Evolutionary conservation across 768 basidiomycete genomes (phyloP).

Genomic region (Podaxis pistillaris): DNA sequence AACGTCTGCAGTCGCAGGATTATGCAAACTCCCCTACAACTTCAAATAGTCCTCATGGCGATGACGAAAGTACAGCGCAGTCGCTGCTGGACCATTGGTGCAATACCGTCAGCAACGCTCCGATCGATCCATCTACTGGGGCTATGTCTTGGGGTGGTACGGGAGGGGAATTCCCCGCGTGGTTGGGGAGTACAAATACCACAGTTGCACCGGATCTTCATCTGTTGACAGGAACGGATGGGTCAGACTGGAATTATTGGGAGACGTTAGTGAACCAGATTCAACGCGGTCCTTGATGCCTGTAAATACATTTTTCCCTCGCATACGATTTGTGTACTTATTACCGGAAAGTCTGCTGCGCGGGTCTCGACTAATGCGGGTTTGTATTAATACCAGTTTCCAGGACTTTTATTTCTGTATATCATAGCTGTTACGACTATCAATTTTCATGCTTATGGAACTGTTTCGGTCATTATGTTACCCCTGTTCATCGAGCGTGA

Average conservation of each 20-base stretch:
- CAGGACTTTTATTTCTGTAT: neutral
- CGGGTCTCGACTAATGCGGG: neutral
- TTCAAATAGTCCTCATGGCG: conserved; percentile 69
- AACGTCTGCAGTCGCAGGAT: conserved; percentile 60
- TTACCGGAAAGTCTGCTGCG: neutral
- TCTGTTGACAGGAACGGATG: conserved; percentile 51
- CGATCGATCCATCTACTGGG: conserved; percentile 47
- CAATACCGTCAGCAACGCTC: conserved; percentile 70
- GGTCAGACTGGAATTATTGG: conserved; percentile 79
- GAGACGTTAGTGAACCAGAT: conserved; percentile 72
- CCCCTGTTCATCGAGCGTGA: neutral
- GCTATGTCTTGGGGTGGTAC: conserved; percentile 63
- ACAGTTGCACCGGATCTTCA: conserved; percentile 41
- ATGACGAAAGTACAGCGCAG: conserved; percentile 77
- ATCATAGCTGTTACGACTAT: neutral
- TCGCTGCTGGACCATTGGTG: conserved; percentile 83
- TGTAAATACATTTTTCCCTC: neutral
- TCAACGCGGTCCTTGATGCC: conserved; percentile 35
- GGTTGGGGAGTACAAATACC: conserved; percentile 48
- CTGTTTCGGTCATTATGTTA: neutral
- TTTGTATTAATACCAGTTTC: conserved; percentile 8
- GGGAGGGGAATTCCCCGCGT: conserved; percentile 56
- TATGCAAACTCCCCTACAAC: conserved; percentile 58
- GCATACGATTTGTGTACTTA: conserved; percentile 7
- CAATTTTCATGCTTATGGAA: neutral